A percentile compares a stretch with the other conserved stretches of the same genome.
These are phyloP conservation scores for Triticum turgidum DNA, from an alignment of 176 grass and related monocot genomes.

Conservation along the genomic window DNA sequence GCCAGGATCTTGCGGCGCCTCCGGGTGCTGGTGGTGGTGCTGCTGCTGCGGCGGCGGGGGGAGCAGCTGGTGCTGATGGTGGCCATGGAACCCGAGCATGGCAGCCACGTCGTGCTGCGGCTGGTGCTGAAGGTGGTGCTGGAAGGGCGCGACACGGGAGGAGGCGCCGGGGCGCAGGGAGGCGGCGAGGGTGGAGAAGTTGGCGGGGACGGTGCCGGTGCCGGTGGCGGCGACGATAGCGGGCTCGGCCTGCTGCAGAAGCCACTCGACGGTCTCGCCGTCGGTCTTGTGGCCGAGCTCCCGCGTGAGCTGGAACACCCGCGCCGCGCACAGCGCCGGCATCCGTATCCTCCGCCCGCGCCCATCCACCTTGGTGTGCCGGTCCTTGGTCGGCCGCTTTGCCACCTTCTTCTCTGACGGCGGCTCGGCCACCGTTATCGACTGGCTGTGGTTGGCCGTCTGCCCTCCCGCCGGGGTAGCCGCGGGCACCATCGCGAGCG, in stretches of 20 bases:
- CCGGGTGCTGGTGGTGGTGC: slow-evolving; percentile 22
- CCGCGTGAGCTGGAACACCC: slow-evolving; percentile 96
- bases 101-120: slow-evolving; percentile 58
- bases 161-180: slow-evolving; percentile 64
- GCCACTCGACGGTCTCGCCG: slow-evolving; percentile 98
- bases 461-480: neutral
- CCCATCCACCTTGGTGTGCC: slow-evolving; percentile 97
- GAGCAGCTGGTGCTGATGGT: slow-evolving; percentile 36
- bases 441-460: neutral
- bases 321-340: slow-evolving; percentile 92
- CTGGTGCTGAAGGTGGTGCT: slow-evolving; percentile 41
- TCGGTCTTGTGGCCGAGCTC: slow-evolving; percentile 98
- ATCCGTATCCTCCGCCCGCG: slow-evolving; percentile 93
- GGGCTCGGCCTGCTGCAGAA: slow-evolving; percentile 92
- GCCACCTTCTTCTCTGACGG: slow-evolving; percentile 14
- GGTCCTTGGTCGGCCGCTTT: slow-evolving; percentile 80
- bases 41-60: slow-evolving; percentile 33
- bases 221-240: slow-evolving; percentile 95
- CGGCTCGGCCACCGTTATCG: slow-evolving; percentile 16
- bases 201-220: slow-evolving; percentile 87
- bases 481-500: slow-evolving; percentile 41
- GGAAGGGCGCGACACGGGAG: slow-evolving; percentile 29
- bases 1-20: slow-evolving; percentile 42
- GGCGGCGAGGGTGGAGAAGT: slow-evolving; percentile 83
- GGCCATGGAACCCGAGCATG: slow-evolving; percentile 76